Base-by-base conservation (phyloP, 1,284 basidiomycete species). In the Lentinula novae-zelandiae region DNA sequence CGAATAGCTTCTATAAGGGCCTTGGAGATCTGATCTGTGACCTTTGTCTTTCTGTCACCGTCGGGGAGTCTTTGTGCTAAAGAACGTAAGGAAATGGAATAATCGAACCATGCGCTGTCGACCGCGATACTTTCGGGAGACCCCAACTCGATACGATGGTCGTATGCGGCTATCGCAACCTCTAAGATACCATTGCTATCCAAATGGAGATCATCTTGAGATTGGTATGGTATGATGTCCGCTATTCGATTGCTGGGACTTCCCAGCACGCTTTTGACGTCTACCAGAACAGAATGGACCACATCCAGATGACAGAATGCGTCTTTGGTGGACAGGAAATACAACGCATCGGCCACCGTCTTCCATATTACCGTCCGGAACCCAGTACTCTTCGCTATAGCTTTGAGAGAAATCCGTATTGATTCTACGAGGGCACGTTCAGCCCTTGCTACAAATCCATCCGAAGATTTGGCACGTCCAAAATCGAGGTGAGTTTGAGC, bases 351-450 rank as follows among this genome's bases (percentile, higher is more conserved):
- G 0, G 85, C 91, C 9, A 89, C 79, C 2, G 87, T 78, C 73
- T 98, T 99, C 96, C 96, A 98, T 0, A 83, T 86, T 22, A 93
- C 80, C 3, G 82, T 78, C 39, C 89, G 83, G 73, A 91, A 89
- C 5, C 84, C 86, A 44, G 82, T 72, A 49, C 82, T 83, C 9
- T 77, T 73, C 36, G 78, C 72, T 56, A 94, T 75, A 1, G 89
- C 79, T 40, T 75, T 70, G n/a, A 87, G 71, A 4, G 86, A 82
- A 5, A 84, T 76, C 5, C 70, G 68, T 54, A 96, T 78, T 0
- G 89, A 80, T 9, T 75, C 72, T 34, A 87, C 69, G 66, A 95
- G 89, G 0, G 92, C 92, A 31, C 76, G 71, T 67, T 95, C 88
- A 0, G 95, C 88, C 59, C 96, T 81, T 17, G 83, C 80, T 12